phyloP scores from a whole-genome alignment of 164 flowering plant species.

The Vitis riparia region DNA sequence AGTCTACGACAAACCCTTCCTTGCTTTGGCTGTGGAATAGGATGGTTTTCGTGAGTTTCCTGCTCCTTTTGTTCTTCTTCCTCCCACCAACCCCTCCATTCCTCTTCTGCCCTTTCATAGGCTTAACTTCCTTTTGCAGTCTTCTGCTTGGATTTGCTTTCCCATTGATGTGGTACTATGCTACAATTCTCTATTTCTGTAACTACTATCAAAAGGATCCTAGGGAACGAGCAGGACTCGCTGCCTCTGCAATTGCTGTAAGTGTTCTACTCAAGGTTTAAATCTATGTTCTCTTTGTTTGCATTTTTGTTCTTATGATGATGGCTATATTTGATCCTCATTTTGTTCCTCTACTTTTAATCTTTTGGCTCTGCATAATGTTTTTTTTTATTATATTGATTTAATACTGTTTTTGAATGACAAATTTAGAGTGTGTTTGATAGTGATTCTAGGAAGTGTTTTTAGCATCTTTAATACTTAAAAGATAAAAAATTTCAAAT shows the following conservation, averaged over 20 bases:
- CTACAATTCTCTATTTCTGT: slow-evolving; percentile 46
- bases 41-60: slow-evolving; percentile 52
- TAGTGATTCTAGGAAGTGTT: no score
- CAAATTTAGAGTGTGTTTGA: no score
- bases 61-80: background rate
- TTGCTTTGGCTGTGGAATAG: slow-evolving; percentile 54
- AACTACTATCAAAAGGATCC: slow-evolving; percentile 47
- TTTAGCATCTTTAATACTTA: no score
- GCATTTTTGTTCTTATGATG: background rate
- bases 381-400: no score
- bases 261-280: slow-evolving; percentile 10
- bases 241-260: slow-evolving; percentile 51
- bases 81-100: background rate
- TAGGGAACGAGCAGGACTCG: slow-evolving; percentile 51
- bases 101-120: background rate
- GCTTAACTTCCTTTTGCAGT: slow-evolving; percentile 19
- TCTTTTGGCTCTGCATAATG: no score
- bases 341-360: no score
- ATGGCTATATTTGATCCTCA: no score
- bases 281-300: background rate
- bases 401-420: no score
- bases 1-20: slow-evolving; percentile 52
- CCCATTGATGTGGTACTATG: slow-evolving; percentile 48
- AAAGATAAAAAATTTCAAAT: no score
- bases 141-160: slow-evolving; percentile 42